phyloP scores from a whole-genome alignment of 331 rosid genomes.

The Stylosanthes scabra region DNA sequence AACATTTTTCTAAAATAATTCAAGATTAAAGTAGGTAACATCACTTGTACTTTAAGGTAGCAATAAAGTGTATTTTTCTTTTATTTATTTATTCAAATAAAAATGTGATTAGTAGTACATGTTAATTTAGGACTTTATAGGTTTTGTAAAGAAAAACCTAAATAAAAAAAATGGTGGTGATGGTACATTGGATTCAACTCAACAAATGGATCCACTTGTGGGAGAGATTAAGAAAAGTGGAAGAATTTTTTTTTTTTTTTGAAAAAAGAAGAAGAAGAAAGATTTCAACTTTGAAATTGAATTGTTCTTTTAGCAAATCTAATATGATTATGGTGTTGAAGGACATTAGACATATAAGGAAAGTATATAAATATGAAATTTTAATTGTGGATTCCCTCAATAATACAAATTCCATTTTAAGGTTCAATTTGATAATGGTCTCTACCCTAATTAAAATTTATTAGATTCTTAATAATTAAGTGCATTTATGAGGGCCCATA shows the following conservation, averaged over 20 bases:
- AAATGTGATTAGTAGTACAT: no score
- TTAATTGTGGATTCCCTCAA: background rate
- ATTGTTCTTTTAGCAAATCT: background rate
- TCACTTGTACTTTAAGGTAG: no score
- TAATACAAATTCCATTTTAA: background rate
- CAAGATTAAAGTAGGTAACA: no score
- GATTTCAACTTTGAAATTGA: background rate
- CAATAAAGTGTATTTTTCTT: no score
- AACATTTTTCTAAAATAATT: no score
- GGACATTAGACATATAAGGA: background rate
- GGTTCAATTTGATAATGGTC: background rate
- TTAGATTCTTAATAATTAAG: background rate
- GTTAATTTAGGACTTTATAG: no score
- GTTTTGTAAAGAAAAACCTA: no score
- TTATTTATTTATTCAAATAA: no score
- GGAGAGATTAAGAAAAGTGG: background rate
- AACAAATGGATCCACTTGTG: background rate
- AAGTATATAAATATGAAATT: background rate
- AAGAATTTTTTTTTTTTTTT: no score
- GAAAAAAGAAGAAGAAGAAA: background rate
- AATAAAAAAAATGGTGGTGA: background rate
- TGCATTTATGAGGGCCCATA: background rate
- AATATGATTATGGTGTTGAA: background rate
- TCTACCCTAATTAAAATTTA: background rate
- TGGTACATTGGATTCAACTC: background rate